Evolutionary conservation across 176 grass and related monocot genomes (phyloP), one percentile per base, ranked within the genome.

Genomic region (Pontederia crassipes): DNA sequence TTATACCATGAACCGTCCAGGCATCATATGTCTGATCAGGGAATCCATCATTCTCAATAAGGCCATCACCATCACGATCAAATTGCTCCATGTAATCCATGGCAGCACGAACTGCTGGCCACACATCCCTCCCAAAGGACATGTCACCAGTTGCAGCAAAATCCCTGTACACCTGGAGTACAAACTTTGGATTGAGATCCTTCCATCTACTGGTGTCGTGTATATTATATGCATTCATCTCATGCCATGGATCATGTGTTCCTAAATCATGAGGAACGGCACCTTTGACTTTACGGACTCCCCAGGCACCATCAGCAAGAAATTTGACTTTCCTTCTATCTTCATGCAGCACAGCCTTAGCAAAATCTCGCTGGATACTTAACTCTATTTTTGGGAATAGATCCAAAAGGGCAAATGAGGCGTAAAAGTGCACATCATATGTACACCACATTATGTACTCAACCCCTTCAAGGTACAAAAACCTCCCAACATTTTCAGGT

Each of bases 401-500:
- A 50, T 83, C 83, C 56, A 95, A 64, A 72, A 95, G 89, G 69
- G 85, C 85, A 66, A 95, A 95, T 45, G 89, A 95, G 51, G 89
- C 89, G 70, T 95, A 95, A 59, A 95, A 95, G 63, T 95, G 89
- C 72, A 95, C 85, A 72, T 95, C 89, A 2, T 95, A 95, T 58
- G 89, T 95, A 75, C 82, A 85, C 85, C 85, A 95, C 89, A 95
- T 95, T 54, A 95, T 86, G 58, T 95, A 95, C 54, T 95, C 85
- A 76, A 95, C 69, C 74, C 89, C 89, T 89, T 95, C 89, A 54
- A 95, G 27, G 75, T 95, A 89, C 62, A 95, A 81, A 66, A 95
- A 95, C 57, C 83, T 84, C 62, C 89, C 89, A 51, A 95, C 85
- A 52, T 95, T 85, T 85, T 86, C 86, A 54, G 83, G 73, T 57